Conservation (phyloP, 352 stramenopile species). For the Pythium oligandrum region DNA sequence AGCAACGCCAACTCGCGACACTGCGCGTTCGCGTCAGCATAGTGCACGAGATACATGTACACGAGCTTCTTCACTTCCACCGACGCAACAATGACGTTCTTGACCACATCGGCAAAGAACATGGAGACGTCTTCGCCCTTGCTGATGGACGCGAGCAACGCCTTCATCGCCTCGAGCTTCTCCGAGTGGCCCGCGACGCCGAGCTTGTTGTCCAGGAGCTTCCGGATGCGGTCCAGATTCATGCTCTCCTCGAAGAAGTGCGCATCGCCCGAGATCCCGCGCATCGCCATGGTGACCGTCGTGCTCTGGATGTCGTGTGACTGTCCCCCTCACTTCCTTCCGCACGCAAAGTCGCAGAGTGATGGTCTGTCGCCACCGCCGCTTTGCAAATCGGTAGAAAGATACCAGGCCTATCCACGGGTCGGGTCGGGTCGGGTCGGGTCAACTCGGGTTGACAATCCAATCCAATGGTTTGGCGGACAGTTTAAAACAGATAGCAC, state of each 20-base stretch:
- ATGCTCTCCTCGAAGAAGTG: slow-evolving; percentile 98
- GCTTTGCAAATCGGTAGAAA: too few relatives aligned
- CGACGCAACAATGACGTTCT: slow-evolving; percentile 91
- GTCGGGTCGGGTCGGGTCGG: too few relatives aligned
- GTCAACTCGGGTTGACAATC: too few relatives aligned
- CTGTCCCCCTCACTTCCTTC: too few relatives aligned
- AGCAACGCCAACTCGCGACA: slow-evolving; percentile 96
- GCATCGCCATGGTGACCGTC: slow-evolving; percentile 36
- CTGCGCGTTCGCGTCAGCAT: slow-evolving; percentile 92
- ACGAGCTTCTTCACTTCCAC: slow-evolving; percentile 99
- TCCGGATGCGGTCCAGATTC: slow-evolving; percentile 84
- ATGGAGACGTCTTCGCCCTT: slow-evolving; percentile 96
- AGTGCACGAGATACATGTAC: slow-evolving; percentile 99
- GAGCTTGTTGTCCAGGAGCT: slow-evolving; percentile 88
- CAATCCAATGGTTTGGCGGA: too few relatives aligned
- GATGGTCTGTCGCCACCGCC: too few relatives aligned
- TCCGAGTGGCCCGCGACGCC: slow-evolving; percentile 74
- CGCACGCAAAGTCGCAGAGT: too few relatives aligned
- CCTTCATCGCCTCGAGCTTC: slow-evolving; percentile 98
- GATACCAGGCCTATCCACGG: too few relatives aligned
- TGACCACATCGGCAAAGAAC: slow-evolving; percentile 98
- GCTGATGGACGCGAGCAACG: slow-evolving; percentile 95
- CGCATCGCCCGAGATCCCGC: slow-evolving; percentile 87
- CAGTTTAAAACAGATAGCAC: too few relatives aligned
- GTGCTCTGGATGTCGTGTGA: background rate